A percentile compares a stretch with the other conserved stretches of the same genome.
phyloP scores from a whole-genome alignment of 495 filamentous ascomycete species.

The Podospora conica region DNA sequence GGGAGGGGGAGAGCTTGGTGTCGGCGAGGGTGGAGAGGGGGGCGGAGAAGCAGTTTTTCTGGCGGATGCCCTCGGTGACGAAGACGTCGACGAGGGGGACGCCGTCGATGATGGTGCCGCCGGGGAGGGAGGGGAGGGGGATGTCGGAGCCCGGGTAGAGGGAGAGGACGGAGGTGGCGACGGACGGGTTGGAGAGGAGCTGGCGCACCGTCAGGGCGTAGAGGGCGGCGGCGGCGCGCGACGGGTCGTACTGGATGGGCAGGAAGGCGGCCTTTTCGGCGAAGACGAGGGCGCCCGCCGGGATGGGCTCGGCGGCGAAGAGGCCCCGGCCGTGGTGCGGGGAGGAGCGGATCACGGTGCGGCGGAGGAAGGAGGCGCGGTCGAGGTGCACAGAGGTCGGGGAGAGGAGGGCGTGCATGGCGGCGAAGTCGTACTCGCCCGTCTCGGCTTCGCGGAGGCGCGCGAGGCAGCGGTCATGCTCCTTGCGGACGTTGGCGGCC shows the following conservation, averaged over 20 bases:
- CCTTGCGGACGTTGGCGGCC: constrained; percentile 23
- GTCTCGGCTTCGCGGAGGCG: constrained; percentile 33
- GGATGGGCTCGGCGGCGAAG: constrained; percentile 42
- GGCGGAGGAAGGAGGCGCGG: constrained; percentile 37
- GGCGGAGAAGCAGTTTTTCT: constrained; percentile 45
- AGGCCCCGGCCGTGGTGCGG: constrained; percentile 39
- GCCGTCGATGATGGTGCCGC: constrained; percentile 37
- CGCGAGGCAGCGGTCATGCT: constrained; percentile 29
- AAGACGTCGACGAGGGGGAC: constrained; percentile 48
- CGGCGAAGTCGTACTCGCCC: constrained; percentile 42
- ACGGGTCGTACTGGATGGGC: constrained; percentile 28
- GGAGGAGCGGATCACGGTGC: constrained; percentile 15
- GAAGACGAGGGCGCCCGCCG: constrained; percentile 46
- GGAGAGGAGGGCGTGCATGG: constrained; percentile 30
- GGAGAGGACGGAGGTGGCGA: constrained; percentile 32
- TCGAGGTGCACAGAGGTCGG: constrained; percentile 35
- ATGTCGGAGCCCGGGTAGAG: constrained; percentile 39
- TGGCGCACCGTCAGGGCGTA: constrained; percentile 40
- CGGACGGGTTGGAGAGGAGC: constrained; percentile 45
- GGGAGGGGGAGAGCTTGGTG: constrained; percentile 20
- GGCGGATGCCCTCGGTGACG: constrained; percentile 40
- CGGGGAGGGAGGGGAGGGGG: constrained; percentile 23
- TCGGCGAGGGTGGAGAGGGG: constrained; percentile 36
- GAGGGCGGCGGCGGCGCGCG: constrained; percentile 35
- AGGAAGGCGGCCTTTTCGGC: constrained; percentile 49